These are phyloP conservation scores for Luffa acutangula DNA, from an alignment of 306 rosid genomes.

Conservation along the genomic window DNA sequence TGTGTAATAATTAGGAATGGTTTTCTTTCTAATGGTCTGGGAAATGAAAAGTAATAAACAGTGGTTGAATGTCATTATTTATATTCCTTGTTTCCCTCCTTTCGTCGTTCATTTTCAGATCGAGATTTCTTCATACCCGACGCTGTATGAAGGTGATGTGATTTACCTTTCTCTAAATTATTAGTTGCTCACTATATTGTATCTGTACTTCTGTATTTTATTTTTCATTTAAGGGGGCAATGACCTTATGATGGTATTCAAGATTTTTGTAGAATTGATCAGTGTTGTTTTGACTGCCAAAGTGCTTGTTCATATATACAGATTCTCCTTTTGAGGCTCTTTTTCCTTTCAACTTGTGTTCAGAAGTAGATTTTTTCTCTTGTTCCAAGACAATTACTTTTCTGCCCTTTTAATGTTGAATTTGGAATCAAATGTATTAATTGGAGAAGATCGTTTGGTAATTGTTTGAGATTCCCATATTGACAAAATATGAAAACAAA, in stretches of 20 bases:
- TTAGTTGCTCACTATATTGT: not conserved
- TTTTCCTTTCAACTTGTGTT: not conserved
- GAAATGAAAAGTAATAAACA: constrained; percentile 5
- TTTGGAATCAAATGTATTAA: not conserved
- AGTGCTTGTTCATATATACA: not conserved
- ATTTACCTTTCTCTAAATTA: not conserved
- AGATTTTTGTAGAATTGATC: not conserved
- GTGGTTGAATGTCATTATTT: not conserved
- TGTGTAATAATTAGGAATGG: constrained; percentile 9
- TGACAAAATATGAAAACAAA: too few relatives aligned
- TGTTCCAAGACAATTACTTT: not conserved
- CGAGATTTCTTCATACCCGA: not conserved
- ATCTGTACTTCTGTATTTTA: not conserved
- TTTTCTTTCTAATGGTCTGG: constrained; percentile 6
- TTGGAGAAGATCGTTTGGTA: not conserved
- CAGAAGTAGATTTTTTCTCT: not conserved
- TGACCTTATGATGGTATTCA: not conserved
- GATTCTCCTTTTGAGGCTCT: not conserved
- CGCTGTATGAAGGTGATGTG: not conserved
- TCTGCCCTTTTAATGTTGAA: not conserved
- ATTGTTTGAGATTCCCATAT: too few relatives aligned
- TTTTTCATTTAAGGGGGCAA: not conserved
- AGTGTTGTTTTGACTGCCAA: not conserved
- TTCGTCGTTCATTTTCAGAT: not conserved
- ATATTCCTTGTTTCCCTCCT: not conserved